phyloP scores from a whole-genome alignment of 2,329 filamentous ascomycete species.

The Fusarium sp. region DNA sequence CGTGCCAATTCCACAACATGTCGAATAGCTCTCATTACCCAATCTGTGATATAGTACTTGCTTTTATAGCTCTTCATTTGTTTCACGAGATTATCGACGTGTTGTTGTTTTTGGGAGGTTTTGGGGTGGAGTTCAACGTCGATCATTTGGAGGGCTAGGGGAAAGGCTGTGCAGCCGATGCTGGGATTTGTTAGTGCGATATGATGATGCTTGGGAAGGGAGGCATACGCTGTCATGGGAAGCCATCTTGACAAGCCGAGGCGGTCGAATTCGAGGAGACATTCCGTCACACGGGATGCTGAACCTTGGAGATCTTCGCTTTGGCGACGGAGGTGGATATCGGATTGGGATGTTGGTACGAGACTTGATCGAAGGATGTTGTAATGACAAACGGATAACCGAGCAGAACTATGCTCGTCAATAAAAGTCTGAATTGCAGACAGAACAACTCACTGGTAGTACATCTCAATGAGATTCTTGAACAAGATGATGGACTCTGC shows the following conservation, averaged over 20 bases:
- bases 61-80: constrained; percentile 42
- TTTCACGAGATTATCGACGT: constrained; percentile 36
- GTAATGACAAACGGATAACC: constrained; percentile 40
- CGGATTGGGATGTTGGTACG: constrained; percentile 13
- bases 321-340: constrained; percentile 21
- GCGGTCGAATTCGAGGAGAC: constrained; percentile 37
- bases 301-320: constrained; percentile 44
- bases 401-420: constrained; percentile 26
- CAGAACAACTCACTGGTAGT: constrained; percentile 36
- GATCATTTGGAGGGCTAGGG: constrained; percentile 41
- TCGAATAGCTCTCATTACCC: constrained; percentile 39
- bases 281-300: constrained; percentile 38
- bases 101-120: constrained; percentile 31
- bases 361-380: constrained; percentile 40
- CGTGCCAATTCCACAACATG: constrained; percentile 38
- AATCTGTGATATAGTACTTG: constrained; percentile 43
- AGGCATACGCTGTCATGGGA: constrained; percentile 46
- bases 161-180: constrained; percentile 42
- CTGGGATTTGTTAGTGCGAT: too few relatives aligned
- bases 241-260: constrained; percentile 36
- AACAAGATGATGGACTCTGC: constrained; percentile 35
- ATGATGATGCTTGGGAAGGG: too few relatives aligned
- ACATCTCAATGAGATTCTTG: constrained; percentile 45
- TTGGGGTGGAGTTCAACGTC: constrained; percentile 37
- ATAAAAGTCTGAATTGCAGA: accelerated